Evolutionary conservation across 1,284 basidiomycete genomes (phyloP).

Genomic region (Phellopilus nigrolimitatus): DNA sequence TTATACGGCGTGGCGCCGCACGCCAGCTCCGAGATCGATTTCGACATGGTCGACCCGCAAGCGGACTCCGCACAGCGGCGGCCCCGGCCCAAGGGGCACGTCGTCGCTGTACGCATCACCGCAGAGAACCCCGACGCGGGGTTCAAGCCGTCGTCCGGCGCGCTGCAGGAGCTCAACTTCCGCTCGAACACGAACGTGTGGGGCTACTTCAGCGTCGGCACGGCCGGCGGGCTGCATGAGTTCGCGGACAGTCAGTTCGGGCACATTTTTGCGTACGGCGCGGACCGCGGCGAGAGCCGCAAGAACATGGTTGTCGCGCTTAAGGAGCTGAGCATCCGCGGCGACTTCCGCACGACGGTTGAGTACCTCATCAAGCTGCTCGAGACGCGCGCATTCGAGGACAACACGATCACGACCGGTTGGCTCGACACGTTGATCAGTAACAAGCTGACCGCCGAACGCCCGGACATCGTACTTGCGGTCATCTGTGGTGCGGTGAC

Average conservation of each 20-base stretch:
- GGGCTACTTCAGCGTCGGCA: slow-evolving; percentile 99
- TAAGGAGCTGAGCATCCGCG: slow-evolving; percentile 97
- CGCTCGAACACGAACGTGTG: slow-evolving; percentile 98
- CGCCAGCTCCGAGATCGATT: slow-evolving; percentile 90
- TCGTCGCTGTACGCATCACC: slow-evolving; percentile 98
- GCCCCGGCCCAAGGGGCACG: slow-evolving; percentile 96
- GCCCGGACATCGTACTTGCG: slow-evolving; percentile 88
- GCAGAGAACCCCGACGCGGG: slow-evolving; percentile 99
- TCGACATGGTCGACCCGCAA: slow-evolving; percentile 89
- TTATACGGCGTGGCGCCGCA: slow-evolving; percentile 93
- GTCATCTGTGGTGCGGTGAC: slow-evolving; percentile 97
- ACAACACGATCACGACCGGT: slow-evolving; percentile 97
- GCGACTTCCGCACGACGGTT: slow-evolving; percentile 98
- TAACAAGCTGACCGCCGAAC: slow-evolving; percentile 93
- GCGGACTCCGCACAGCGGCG: slow-evolving; percentile 88
- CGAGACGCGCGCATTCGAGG: slow-evolving; percentile 94
- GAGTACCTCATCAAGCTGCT: slow-evolving; percentile 98
- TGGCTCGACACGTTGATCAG: slow-evolving; percentile 99
- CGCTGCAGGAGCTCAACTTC: slow-evolving; percentile 98
- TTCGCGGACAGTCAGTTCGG: slow-evolving; percentile 99
- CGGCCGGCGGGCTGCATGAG: slow-evolving; percentile 95
- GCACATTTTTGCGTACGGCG: slow-evolving; percentile 98
- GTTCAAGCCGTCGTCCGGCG: slow-evolving; percentile 99
- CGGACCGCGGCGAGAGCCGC: slow-evolving; percentile 90
- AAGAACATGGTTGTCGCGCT: slow-evolving; percentile 99